Evolutionary conservation across 106 monocot genomes (phyloP).

Genomic region (Amphibolis antarctica): DNA sequence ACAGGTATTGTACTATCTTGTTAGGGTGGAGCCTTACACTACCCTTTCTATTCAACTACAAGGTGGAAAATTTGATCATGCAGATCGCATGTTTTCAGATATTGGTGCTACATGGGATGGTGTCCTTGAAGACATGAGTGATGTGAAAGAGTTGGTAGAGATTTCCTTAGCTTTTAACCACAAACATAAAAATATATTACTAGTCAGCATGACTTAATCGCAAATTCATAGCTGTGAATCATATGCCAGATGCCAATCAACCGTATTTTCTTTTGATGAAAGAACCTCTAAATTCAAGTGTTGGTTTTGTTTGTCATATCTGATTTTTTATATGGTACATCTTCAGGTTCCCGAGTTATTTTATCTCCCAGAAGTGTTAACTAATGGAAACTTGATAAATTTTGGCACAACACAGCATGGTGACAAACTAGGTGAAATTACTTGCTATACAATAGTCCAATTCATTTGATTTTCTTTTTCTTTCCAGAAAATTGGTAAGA

Average conservation of each 20-base stretch:
- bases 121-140: slow-evolving; percentile 81
- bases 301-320: not conserved
- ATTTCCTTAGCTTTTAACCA: not conserved
- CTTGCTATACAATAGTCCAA: not conserved
- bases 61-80: slow-evolving; percentile 81
- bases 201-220: too few species aligned
- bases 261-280: not conserved
- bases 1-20: slow-evolving; percentile 86
- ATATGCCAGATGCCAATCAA: too few species aligned
- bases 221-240: too few species aligned
- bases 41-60: slow-evolving; percentile 78
- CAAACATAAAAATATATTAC: too few species aligned
- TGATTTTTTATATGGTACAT: not conserved
- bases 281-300: too few species aligned
- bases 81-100: slow-evolving; percentile 87
- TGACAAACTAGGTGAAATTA: slow-evolving; percentile 46
- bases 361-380: slow-evolving; percentile 85
- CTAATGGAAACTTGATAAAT: slow-evolving; percentile 53
- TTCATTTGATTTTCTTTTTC: not conserved
- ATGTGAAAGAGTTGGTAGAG: slow-evolving; percentile 94
- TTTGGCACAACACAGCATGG: slow-evolving; percentile 75
- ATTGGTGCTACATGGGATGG: slow-evolving; percentile 79
- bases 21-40: slow-evolving; percentile 90
- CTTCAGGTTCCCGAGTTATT: slow-evolving; percentile 90
- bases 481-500: too few species aligned